A percentile compares a stretch with the other conserved stretches of the same genome.
These are phyloP conservation scores for Coemansia sp. DNA, from an alignment of 192 early-diverging fungal genomes.

Conservation along the genomic window DNA sequence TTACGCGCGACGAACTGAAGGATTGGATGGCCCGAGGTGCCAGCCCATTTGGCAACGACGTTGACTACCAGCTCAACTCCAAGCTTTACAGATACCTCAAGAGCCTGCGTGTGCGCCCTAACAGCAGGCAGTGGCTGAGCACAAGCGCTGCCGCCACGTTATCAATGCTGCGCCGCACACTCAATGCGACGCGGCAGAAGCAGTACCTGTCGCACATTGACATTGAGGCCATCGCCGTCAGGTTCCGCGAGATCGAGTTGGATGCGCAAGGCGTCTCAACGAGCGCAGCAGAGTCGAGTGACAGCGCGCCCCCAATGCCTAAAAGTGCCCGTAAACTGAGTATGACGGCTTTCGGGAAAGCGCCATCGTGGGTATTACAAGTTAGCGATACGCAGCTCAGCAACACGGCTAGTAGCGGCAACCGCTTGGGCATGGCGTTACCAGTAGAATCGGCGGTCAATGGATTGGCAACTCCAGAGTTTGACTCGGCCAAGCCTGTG, in stretches of 20 bases:
- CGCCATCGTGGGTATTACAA: conserved; percentile 15
- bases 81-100: conserved; percentile 39
- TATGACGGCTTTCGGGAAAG: conserved; percentile 28
- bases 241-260: conserved; percentile 21
- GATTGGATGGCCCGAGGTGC: conserved; percentile 27
- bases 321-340: conserved; percentile 7
- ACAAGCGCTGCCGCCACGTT: conserved; percentile 41
- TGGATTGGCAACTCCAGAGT: not conserved
- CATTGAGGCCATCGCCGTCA: conserved; percentile 11
- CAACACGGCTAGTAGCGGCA: not conserved
- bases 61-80: conserved; percentile 36
- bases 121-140: conserved; percentile 42
- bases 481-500: not conserved
- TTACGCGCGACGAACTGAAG: conserved; percentile 36
- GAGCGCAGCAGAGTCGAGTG: conserved; percentile 3
- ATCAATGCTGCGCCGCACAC: conserved; percentile 40
- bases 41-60: conserved; percentile 39
- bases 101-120: conserved; percentile 29
- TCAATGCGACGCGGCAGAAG: conserved; percentile 20
- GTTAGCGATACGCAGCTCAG: conserved; percentile 4
- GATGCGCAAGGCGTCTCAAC: conserved; percentile 5
- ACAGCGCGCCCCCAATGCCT: not conserved
- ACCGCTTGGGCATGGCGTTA: not conserved
- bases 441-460: not conserved
- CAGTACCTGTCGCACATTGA: conserved; percentile 34